Base-by-base conservation (phyloP, 768 basidiomycete genomes). In the Tulasnella sp. region DNA sequence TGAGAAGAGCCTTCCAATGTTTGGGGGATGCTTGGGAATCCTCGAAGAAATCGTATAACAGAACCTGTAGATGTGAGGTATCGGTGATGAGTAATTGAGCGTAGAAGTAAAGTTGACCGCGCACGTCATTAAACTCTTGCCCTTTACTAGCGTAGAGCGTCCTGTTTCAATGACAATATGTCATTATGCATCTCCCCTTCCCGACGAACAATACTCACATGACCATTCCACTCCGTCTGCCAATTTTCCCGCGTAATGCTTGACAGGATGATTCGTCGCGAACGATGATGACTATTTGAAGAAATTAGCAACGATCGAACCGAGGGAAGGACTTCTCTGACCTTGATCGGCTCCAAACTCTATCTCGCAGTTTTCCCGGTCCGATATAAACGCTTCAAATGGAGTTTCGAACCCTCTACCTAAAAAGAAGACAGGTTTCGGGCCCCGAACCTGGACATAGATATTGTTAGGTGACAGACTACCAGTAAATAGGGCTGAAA, bases 281-380 rank as follows among this genome's bases (percentile, higher is more conserved):
- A 9, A 91, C 90, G 1, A 91, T 80, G 37, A 91, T 89, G 74
- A 88, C 90, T 91, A 90, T 89, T 17, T 87, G 80, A 0, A 88
- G 87, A 0, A 88, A 89, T 14, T 90, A 86, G 75, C 87, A 14
- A 62, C n/a, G 32, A 37, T 17, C 40, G 11, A 14, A 44, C 5
- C n/a, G 8, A 88, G 83, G 0, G 77, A 82, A 26, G 22, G 11
- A 7, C 14, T n/a, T 37, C 16, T 40, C 40, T 36, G 36, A 44
- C 63, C 89, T 74, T 89, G 86, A 74, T 87, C 85, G 71, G 84
- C 84, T 19, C 76, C 73, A 37, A 74, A 69, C 52, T 74, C 75
- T 7, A 74, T 63, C 12, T 39, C 34, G 7, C 6, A 26, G 63
- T 5, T 65, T 19, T 7, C 19, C 62, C 22, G 5, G 22, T 34